Conservation (phyloP, 2,329 filamentous ascomycete species). For the Lachnellula willkommii region DNA sequence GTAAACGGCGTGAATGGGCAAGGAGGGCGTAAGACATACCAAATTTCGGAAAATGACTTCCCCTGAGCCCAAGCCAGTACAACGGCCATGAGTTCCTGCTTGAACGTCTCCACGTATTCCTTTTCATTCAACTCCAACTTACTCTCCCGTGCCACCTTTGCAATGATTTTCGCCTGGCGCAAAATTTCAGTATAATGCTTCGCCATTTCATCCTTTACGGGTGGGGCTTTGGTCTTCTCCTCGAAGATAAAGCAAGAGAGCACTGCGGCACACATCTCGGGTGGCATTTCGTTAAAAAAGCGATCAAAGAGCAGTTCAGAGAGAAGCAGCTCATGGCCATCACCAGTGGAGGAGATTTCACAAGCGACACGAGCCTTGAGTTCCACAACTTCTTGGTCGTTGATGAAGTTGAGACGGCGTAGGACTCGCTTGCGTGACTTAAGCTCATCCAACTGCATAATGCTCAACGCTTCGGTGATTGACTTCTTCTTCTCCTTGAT, state of each 20-base stretch:
- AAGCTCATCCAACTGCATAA: slow-evolving; percentile 91
- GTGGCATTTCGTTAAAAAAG: slow-evolving; percentile 93
- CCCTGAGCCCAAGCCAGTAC: slow-evolving; percentile 89
- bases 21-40: slow-evolving; percentile 55
- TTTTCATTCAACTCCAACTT: slow-evolving; percentile 94
- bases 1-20: slow-evolving; percentile 18
- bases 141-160: slow-evolving; percentile 90
- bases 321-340: slow-evolving; percentile 87
- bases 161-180: slow-evolving; percentile 78
- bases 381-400: slow-evolving; percentile 90
- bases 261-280: slow-evolving; percentile 79
- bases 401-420: slow-evolving; percentile 90
- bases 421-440: slow-evolving; percentile 95
- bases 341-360: slow-evolving; percentile 79
- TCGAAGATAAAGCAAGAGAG: slow-evolving; percentile 97
- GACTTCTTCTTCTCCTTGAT: slow-evolving; percentile 87
- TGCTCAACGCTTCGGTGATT: slow-evolving; percentile 76
- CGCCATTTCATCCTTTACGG: slow-evolving; percentile 74
- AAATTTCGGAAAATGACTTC: slow-evolving; percentile 85
- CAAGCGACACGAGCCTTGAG: slow-evolving; percentile 96
- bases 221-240: slow-evolving; percentile 78
- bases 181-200: slow-evolving; percentile 86
- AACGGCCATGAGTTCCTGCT: slow-evolving; percentile 95
- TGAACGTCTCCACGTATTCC: slow-evolving; percentile 83
- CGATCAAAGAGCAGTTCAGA: slow-evolving; percentile 92